Evolutionary conservation across 2,329 filamentous ascomycete species (phyloP), one percentile per base, ranked within the genome.

Genomic region (Fusarium newnesense): DNA sequence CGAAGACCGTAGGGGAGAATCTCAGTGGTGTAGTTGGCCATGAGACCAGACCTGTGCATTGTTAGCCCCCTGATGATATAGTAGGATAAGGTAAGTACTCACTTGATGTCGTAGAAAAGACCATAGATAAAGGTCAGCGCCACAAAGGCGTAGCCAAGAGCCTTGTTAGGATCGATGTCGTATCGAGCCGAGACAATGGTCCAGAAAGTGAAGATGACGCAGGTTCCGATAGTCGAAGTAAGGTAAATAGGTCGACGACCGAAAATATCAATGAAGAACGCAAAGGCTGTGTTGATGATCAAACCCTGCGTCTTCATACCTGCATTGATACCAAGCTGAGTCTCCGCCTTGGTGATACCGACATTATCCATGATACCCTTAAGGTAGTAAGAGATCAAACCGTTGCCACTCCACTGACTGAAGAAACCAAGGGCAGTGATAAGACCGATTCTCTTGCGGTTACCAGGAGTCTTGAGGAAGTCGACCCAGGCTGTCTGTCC

Each of bases 61-160:
- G 18, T 67, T 26, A 67, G 19, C 7, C n/a, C 9, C 4, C 7
- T 6, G 2, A 3, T 2, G 12, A 24, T 18, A 4, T 16, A 2
- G 10, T 1, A n/a, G 4, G 5, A 9, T 16, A 7, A 21, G 7
- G 18, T 2, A 16, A 3, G 5, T 11, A 26, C 62, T 67, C 13
- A 60, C 64, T 67, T 67, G 16, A 83, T 76, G 42, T 81, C 79
- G 58, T 82, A 84, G 56, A 79, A 79, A 12, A 78, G 76, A n/a
- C 80, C 81, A 63, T 80, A 84, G 28, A 83, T 77, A 34, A 84
- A 84, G 1, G 84, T 75, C 39, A 82, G 77, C 0, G 80, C 76
- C 7, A 84, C 78, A 4, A 83, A 80, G 1, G 77, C 73, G 47
- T 69, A 53, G 54, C 75, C 34, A 1, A 44, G 50, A 42, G 13